phyloP scores from a whole-genome alignment of 2,329 filamentous ascomycete genomes.

The Fonsecaea pugnacius region DNA sequence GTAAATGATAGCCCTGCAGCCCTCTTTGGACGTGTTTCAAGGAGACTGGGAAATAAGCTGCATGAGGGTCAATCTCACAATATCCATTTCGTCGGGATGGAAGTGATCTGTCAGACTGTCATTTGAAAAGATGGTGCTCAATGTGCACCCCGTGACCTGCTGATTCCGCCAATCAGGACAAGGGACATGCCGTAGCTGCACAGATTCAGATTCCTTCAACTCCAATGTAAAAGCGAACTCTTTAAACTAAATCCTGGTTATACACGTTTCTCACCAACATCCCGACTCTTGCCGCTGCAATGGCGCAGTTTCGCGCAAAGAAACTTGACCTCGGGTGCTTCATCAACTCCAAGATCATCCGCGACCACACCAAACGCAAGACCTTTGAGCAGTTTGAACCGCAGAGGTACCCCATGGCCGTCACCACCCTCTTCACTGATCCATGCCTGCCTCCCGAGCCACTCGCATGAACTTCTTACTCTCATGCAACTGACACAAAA shows the following conservation, averaged over 20 bases:
- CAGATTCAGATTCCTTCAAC: not conserved
- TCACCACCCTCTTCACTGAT: not conserved
- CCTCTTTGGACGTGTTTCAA: not conserved
- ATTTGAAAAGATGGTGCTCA: not conserved
- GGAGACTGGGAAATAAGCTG: not conserved
- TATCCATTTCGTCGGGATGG: too few relatives aligned
- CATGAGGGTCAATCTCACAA: not conserved
- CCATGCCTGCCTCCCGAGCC: not conserved
- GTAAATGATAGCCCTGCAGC: not conserved
- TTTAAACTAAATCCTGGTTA: not conserved
- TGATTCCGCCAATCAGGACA: not conserved
- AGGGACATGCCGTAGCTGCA: not conserved
- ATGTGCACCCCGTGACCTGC: not conserved
- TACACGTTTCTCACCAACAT: not conserved
- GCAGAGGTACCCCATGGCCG: constrained; percentile 67
- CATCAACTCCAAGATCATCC: constrained; percentile 82
- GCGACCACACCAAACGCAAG: constrained; percentile 96
- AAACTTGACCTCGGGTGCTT: constrained; percentile 88
- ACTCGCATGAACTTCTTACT: not conserved
- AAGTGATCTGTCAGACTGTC: not conserved
- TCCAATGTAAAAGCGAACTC: not conserved
- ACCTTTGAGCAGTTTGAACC: constrained; percentile 85
- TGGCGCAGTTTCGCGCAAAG: constrained; percentile 87
- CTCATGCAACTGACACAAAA: constrained; percentile 17
- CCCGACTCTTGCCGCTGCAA: constrained; percentile 53